Conservation (phyloP, 306 rosid genomes). For the Begonia loranthoides region DNA sequence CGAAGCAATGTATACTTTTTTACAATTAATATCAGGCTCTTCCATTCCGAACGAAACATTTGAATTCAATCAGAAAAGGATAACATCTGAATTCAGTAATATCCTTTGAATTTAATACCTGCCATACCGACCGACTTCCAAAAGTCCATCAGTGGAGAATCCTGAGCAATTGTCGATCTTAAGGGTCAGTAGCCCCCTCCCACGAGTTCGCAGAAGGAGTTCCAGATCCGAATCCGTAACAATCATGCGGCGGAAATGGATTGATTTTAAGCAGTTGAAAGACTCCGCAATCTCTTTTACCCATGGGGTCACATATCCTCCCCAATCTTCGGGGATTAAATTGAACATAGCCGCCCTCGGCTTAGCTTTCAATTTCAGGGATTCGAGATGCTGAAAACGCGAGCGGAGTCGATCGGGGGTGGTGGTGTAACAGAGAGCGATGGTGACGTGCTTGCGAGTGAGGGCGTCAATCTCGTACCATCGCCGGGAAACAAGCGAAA, state of each 20-base stretch:
- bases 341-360: slow-evolving; percentile 97
- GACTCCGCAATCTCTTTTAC: slow-evolving; percentile 43
- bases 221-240: slow-evolving; percentile 72
- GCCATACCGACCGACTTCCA: slow-evolving; percentile 49
- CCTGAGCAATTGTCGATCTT: slow-evolving; percentile 90
- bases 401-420: slow-evolving; percentile 54
- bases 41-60: no score
- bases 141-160: slow-evolving; percentile 79
- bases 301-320: slow-evolving; percentile 86
- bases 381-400: slow-evolving; percentile 62
- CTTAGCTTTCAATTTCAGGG: slow-evolving; percentile 73
- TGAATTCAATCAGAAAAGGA: no score
- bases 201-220: slow-evolving; percentile 46
- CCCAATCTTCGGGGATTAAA: slow-evolving; percentile 94
- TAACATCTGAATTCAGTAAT: no score
- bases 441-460: slow-evolving; percentile 90
- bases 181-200: slow-evolving; percentile 49
- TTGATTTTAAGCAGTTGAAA: slow-evolving; percentile 49
- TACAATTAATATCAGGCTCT: no score
- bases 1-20: no score
- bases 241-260: slow-evolving; percentile 93
- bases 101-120: slow-evolving; percentile 40
- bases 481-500: slow-evolving; percentile 67
- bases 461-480: slow-evolving; percentile 84
- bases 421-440: slow-evolving; percentile 87